Evolutionary conservation across 805 yeast genomes (phyloP), one percentile per base, ranked within the genome.

Genomic region (Saturnispora besseyi): DNA sequence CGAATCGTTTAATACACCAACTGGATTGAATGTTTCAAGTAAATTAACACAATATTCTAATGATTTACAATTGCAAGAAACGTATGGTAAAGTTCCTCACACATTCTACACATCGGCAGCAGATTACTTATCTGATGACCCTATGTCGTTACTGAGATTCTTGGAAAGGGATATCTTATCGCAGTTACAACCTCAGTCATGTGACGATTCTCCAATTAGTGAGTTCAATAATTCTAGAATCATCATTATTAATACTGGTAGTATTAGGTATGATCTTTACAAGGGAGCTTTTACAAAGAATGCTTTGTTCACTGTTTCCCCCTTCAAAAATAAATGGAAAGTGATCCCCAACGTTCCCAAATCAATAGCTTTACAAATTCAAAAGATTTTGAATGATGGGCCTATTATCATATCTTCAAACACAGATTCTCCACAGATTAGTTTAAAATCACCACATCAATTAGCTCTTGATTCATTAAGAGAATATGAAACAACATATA

Each of bases 201-300:
- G 67, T 45, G 75, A 53, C 56, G 59, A 56, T 62, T 13, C 54
- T 22, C 2, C 9, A 1, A 33, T 47, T 15, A 29, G 29, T 15
- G 24, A 26, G 2, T 47, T 47, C 21, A 15, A 47, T 13, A 67
- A 69, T 46, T 59, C 68, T 1, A 69, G 87, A 49, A 69, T 81
- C 29, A 75, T 88, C 26, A 67, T 86, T 42, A 78, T 87, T 52
- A 91, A 91, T 62, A 84, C 96, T 0, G 97, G 97, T 1, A 83
- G 96, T 4, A 76, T 90, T 3, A 75, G 97, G 48, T 91, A 87
- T 61, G 96, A 90, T 64, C 66, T 90, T 43, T 84, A 84, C 67
- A 77, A 81, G 61, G 98, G 97, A 0, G 81, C 84, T 1, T 90
- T 83, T 62, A 89, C 96, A 0, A 68, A 69, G 41, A 95, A 89